A percentile compares a stretch with the other conserved stretches of the same genome.
These are phyloP conservation scores for Hypoxylon trugodes DNA, from an alignment of 495 filamentous ascomycete species.

Conservation along the genomic window DNA sequence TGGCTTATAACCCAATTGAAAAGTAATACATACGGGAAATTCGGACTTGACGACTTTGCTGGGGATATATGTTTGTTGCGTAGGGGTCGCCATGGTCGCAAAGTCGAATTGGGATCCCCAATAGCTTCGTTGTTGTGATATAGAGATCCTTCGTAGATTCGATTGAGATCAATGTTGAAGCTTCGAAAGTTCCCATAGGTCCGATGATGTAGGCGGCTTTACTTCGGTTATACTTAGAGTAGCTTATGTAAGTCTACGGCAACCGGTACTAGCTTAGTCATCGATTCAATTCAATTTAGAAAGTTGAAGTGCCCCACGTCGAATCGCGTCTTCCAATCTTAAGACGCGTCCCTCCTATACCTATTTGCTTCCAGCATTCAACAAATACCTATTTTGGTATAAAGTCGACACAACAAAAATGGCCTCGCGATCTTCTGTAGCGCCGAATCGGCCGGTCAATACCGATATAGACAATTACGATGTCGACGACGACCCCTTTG, in stretches of 20 bases:
- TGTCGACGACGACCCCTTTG: conserved; percentile 55
- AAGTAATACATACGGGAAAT: conserved; percentile 75
- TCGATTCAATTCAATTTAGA: conserved; percentile 22
- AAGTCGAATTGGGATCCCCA: conserved; percentile 44
- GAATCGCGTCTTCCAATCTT: conserved; percentile 39
- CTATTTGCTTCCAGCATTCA: not conserved
- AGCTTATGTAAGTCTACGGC: not conserved
- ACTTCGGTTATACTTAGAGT: conserved; percentile 25
- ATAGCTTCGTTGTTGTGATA: conserved; percentile 28
- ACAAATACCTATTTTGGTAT: not conserved
- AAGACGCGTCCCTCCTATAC: conserved; percentile 15
- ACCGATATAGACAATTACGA: conserved; percentile 80
- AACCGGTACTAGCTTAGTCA: conserved; percentile 4
- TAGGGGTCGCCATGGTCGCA: conserved; percentile 66
- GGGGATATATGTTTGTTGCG: conserved; percentile 70
- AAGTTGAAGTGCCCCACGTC: conserved; percentile 18
- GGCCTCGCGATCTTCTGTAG: conserved; percentile 29
- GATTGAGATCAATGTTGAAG: conserved; percentile 21
- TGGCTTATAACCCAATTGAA: conserved; percentile 28
- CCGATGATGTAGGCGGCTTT: conserved; percentile 41
- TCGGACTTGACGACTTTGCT: conserved; percentile 78
- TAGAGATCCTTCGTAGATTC: conserved; percentile 21
- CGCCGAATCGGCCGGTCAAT: conserved; percentile 25
- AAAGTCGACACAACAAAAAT: conserved; percentile 18
- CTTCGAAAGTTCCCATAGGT: conserved; percentile 18